phyloP scores from a whole-genome alignment of 345 rosid species.

The Boechera stricta region DNA sequence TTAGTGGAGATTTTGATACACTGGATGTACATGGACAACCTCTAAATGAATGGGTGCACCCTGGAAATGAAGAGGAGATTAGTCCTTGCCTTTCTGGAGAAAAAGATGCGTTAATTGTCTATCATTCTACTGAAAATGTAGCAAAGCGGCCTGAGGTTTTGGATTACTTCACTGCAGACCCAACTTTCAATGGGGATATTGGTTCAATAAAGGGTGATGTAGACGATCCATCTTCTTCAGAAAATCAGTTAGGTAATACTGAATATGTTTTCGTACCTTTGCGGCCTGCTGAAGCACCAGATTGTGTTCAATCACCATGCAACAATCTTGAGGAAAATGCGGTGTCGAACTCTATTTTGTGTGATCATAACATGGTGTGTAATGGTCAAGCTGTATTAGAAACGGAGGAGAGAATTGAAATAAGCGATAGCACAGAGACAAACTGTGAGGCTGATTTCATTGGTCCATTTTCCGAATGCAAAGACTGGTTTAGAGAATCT shows the following conservation, averaged over 20 bases:
- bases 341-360: slow-evolving; percentile 19
- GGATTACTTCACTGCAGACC: slow-evolving; percentile 31
- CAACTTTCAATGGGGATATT: slow-evolving; percentile 32
- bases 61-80: slow-evolving; percentile 34
- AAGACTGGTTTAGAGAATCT: slow-evolving; percentile 34
- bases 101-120: slow-evolving; percentile 34
- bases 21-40: slow-evolving; percentile 39
- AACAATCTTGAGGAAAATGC: slow-evolving; percentile 37
- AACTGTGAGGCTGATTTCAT: slow-evolving; percentile 29
- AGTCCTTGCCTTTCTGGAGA: slow-evolving; percentile 23
- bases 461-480: slow-evolving; percentile 34
- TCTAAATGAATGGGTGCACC: slow-evolving; percentile 36
- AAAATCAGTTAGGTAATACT: neutral
- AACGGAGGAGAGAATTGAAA: slow-evolving; percentile 36
- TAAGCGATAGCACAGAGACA: slow-evolving; percentile 29
- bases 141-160: slow-evolving; percentile 42
- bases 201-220: slow-evolving; percentile 40
- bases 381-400: slow-evolving; percentile 43
- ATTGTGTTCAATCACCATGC: slow-evolving; percentile 42
- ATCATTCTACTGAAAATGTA: slow-evolving; percentile 36
- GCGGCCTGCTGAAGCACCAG: slow-evolving; percentile 36
- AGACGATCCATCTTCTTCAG: slow-evolving; percentile 41
- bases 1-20: slow-evolving; percentile 14
- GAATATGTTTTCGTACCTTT: slow-evolving; percentile 9
- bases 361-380: slow-evolving; percentile 41